Evolutionary conservation across 139 green algal species (phyloP).

Genomic region (Chlorella sp.): DNA sequence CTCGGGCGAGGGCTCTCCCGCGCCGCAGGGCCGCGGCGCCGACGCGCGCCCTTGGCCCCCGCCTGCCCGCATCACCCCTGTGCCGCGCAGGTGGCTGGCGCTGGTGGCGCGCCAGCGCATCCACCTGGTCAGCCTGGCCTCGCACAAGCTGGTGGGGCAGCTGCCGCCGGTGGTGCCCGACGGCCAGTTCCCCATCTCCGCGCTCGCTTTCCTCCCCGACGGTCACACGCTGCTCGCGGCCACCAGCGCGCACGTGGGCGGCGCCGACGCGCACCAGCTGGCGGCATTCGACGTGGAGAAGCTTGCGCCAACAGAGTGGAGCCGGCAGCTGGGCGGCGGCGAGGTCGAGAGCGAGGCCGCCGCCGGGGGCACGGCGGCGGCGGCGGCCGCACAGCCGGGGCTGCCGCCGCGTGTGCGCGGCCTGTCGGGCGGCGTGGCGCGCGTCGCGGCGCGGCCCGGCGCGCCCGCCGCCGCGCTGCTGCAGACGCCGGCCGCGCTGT

Average conservation of each 20-base stretch:
- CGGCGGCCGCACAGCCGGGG: no score
- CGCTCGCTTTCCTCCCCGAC: constrained; percentile 56
- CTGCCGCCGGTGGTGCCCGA: constrained; percentile 8
- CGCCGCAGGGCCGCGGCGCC: no score
- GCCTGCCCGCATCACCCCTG: not conserved
- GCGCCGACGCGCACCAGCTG: constrained; percentile 38
- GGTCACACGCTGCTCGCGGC: constrained; percentile 44
- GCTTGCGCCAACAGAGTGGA: constrained; percentile 43
- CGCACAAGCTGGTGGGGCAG: not conserved
- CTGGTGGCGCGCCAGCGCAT: constrained; percentile 22
- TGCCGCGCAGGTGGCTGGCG: constrained; percentile 14
- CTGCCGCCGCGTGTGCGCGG: constrained; percentile 33
- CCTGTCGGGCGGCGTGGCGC: constrained; percentile 44
- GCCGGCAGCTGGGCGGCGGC: constrained; percentile 6
- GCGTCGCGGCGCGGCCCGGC: constrained; percentile 41
- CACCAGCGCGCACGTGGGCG: constrained; percentile 29
- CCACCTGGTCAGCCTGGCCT: constrained; percentile 36
- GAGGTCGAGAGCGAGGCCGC: no score
- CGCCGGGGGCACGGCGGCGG: no score
- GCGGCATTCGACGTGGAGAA: constrained; percentile 43
- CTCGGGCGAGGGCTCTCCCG: no score
- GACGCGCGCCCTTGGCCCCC: not conserved
- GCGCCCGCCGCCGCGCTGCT: constrained; percentile 29
- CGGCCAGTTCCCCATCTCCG: constrained; percentile 33
- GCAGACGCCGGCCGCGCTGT: constrained; percentile 27